phyloP scores from a whole-genome alignment of 2,329 filamentous ascomycete species.

The Aspergillus ibericus region DNA sequence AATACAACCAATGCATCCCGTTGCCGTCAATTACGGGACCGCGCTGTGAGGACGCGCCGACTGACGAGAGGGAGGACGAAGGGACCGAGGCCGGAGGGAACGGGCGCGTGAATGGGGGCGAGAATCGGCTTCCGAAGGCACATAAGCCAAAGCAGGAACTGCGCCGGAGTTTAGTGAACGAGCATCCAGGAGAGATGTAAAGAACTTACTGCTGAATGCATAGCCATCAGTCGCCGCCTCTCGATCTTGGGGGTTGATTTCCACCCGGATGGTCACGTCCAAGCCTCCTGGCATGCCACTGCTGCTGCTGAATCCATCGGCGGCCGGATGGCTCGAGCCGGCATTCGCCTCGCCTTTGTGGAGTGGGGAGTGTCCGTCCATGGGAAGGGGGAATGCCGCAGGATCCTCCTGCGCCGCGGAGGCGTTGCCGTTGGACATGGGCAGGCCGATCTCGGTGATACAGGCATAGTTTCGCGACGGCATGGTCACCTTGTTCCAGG shows the following conservation, averaged over 20 bases:
- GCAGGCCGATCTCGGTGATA: constrained; percentile 53
- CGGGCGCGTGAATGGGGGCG: constrained; percentile 17
- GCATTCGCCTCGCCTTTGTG: constrained; percentile 75
- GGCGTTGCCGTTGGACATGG: constrained; percentile 25
- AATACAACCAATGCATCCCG: background rate
- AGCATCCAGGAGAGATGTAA: background rate
- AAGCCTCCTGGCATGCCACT: constrained; percentile 44
- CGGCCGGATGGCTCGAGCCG: constrained; percentile 75
- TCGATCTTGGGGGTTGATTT: constrained; percentile 46
- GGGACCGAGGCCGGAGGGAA: constrained; percentile 15
- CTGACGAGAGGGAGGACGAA: constrained; percentile 12
- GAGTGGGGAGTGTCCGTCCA: constrained; percentile 69
- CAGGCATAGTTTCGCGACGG: constrained; percentile 65
- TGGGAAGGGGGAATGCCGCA: constrained; percentile 39
- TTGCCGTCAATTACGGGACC: background rate
- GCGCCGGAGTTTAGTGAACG: constrained; percentile 4
- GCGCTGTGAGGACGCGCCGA: constrained; percentile 19
- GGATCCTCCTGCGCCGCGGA: constrained; percentile 17
- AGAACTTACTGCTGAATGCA: constrained; percentile 49
- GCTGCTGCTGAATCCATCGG: constrained; percentile 47
- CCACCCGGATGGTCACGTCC: constrained; percentile 48
- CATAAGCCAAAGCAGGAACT: constrained; percentile 23
- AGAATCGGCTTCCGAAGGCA: constrained; percentile 9
- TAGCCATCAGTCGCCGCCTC: constrained; percentile 48
- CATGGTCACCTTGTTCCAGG: constrained; percentile 83